phyloP scores from a whole-genome alignment of 1,284 basidiomycete genomes.

The Rhodotorula glutinis region DNA sequence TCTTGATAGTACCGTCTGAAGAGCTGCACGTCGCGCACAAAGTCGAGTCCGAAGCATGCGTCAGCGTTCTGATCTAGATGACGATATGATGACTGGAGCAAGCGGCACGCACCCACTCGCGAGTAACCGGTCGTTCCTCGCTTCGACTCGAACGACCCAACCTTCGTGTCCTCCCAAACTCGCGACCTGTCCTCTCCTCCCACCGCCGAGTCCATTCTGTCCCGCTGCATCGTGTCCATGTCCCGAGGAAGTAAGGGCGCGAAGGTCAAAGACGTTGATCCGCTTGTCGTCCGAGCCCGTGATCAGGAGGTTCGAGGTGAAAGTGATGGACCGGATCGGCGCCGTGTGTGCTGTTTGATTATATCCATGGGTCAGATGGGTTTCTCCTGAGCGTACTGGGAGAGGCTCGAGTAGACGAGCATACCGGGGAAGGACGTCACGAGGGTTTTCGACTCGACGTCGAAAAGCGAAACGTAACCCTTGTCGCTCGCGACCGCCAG shows the following conservation, averaged over 20 bases:
- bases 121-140: constrained; percentile 37
- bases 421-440: constrained; percentile 41
- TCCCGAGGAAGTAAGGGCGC: constrained; percentile 28
- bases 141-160: constrained; percentile 38
- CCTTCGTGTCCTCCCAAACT: constrained; percentile 42
- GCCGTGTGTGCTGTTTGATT: constrained; percentile 36
- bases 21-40: constrained; percentile 10
- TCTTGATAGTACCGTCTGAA: constrained; percentile 41
- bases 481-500: constrained; percentile 35
- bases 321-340: constrained; percentile 42
- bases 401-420: neutral
- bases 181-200: constrained; percentile 39
- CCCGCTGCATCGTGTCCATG: neutral
- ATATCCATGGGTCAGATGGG: too few species aligned
- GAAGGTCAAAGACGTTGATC: constrained; percentile 43
- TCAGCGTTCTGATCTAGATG: too few species aligned
- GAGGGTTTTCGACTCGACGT: constrained; percentile 37
- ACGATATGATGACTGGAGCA: too few species aligned
- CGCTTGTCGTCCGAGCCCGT: constrained; percentile 44
- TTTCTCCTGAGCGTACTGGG: too few species aligned
- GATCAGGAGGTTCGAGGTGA: constrained; percentile 42
- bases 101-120: constrained; percentile 33
- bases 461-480: constrained; percentile 41
- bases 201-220: constrained; percentile 6
- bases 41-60: too few species aligned